Evolutionary conservation across 345 rosid genomes (phyloP).

Genomic region (Brassica nigra): DNA sequence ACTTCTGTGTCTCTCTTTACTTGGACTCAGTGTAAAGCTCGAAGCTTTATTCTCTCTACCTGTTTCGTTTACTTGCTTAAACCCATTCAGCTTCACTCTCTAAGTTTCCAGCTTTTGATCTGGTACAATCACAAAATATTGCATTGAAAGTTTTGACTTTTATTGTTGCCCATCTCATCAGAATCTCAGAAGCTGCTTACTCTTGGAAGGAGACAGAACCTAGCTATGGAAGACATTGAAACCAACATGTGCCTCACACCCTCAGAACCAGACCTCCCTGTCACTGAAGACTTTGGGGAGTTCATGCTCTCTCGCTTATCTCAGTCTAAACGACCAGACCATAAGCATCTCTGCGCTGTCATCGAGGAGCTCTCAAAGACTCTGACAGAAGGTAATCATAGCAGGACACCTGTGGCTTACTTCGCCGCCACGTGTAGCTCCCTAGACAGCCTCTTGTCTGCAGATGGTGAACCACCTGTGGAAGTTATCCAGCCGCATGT

Average conservation of each 20-base stretch:
- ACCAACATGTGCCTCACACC: constrained; percentile 21
- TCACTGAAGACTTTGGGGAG: constrained; percentile 56
- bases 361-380: constrained; percentile 75
- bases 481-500: constrained; percentile 60
- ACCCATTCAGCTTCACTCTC: constrained; percentile 10
- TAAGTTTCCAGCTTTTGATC: background rate
- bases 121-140: background rate
- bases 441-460: constrained; percentile 55
- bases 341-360: constrained; percentile 64
- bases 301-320: constrained; percentile 56
- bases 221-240: constrained; percentile 30
- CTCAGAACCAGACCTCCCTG: constrained; percentile 15
- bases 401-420: constrained; percentile 67
- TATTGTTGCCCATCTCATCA: constrained; percentile 10
- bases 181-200: constrained; percentile 10
- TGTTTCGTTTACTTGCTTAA: background rate
- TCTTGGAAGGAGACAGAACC: constrained; percentile 1
- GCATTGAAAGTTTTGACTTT: background rate
- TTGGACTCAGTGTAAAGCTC: background rate
- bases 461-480: constrained; percentile 42
- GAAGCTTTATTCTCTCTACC: constrained; percentile 14
- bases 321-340: constrained; percentile 56
- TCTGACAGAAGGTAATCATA: constrained; percentile 63
- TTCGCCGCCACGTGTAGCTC: constrained; percentile 67
- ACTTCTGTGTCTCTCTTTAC: background rate